Evolutionary conservation across 116 monocot genomes (phyloP), one percentile per base, ranked within the genome.

Genomic region (Trichopus zeylanicus): DNA sequence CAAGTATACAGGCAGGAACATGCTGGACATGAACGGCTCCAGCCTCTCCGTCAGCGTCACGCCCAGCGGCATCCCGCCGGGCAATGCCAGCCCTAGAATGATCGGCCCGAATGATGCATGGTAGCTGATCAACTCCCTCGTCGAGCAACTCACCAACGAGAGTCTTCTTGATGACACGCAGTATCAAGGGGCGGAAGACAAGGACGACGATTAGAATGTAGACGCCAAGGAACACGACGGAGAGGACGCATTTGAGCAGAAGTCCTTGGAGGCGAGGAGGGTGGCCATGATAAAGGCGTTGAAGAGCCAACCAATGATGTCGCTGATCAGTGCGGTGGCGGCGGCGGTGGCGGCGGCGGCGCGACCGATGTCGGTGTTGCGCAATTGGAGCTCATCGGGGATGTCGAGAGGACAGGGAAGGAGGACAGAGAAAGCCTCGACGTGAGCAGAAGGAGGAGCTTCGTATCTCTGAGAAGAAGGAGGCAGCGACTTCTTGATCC

Each of bases 301-400:
- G 18, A 68, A 0, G 13, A 56, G 13, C 51, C 58, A 64, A 46
- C 64, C 61, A 15, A 19, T 21, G 23, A 79, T 26, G 51, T 74
- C 78, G 9, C 64, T 70, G 12, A 85, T 37, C 8, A 89, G 75
- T 0, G 89, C 13, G 0, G 75, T 57, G 1, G 89, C 70, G 56
- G 84, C 54, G 21, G 75, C 85, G 0, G 75, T 57, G 1, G 89
- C 70, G 56, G 84, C 54, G 21, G 75, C 85, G 6, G 73, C 42
- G 6, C 89, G 75, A 29, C 89, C 89, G 37, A 89, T 53, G 21
- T 78, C 65, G 27, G 81, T 73, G 46, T 78, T 81, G 34, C 84
- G 78, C 2, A 89, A 77, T 11, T 67, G 11, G 55, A 81, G 67
- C 72, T 89, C 89, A 26, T 73, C 59, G 12, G 85, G 75, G 11